phyloP scores from a whole-genome alignment of 2,329 filamentous ascomycete species.

The Talaromyces sp. region DNA sequence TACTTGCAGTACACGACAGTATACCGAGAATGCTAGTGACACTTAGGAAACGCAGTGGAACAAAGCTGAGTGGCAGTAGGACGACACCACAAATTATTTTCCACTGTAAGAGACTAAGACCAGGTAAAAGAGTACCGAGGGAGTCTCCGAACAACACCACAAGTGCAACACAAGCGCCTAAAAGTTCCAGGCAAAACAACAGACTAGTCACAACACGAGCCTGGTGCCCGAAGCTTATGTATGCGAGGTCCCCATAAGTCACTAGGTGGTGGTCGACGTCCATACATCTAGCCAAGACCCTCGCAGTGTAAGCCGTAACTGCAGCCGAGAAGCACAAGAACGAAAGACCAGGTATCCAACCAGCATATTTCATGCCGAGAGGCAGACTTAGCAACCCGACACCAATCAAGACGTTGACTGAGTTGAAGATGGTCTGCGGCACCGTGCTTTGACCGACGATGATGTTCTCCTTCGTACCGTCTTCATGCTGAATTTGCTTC shows the following conservation, averaged over 20 bases:
- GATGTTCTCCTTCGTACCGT: slow-evolving; percentile 77
- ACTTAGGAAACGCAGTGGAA: slow-evolving; percentile 78
- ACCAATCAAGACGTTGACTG: slow-evolving; percentile 87
- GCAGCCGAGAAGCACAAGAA: slow-evolving; percentile 71
- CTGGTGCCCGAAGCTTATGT: slow-evolving; percentile 78
- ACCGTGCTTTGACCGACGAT: slow-evolving; percentile 93
- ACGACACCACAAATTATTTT: slow-evolving; percentile 79
- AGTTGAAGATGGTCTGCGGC: slow-evolving; percentile 94
- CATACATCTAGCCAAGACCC: slow-evolving; percentile 80
- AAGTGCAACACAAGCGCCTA: slow-evolving; percentile 84
- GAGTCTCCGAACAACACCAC: slow-evolving; percentile 93
- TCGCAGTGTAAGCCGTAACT: slow-evolving; percentile 81
- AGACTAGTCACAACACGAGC: slow-evolving; percentile 79
- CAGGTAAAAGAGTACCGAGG: slow-evolving; percentile 72
- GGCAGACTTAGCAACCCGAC: slow-evolving; percentile 86
- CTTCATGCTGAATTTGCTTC: slow-evolving; percentile 78
- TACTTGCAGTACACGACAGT: slow-evolving; percentile 80
- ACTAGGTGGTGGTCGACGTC: slow-evolving; percentile 80
- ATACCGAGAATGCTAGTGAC: slow-evolving; percentile 94
- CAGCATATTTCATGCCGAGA: slow-evolving; percentile 79
- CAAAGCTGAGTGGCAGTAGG: slow-evolving; percentile 76
- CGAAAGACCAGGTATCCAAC: slow-evolving; percentile 77
- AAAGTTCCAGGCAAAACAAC: slow-evolving; percentile 80
- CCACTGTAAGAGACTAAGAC: slow-evolving; percentile 67
- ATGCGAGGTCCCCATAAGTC: slow-evolving; percentile 91